These are phyloP conservation scores for Incumbomyces lentus DNA, from an alignment of 2,329 filamentous ascomycete genomes.

Conservation along the genomic window DNA sequence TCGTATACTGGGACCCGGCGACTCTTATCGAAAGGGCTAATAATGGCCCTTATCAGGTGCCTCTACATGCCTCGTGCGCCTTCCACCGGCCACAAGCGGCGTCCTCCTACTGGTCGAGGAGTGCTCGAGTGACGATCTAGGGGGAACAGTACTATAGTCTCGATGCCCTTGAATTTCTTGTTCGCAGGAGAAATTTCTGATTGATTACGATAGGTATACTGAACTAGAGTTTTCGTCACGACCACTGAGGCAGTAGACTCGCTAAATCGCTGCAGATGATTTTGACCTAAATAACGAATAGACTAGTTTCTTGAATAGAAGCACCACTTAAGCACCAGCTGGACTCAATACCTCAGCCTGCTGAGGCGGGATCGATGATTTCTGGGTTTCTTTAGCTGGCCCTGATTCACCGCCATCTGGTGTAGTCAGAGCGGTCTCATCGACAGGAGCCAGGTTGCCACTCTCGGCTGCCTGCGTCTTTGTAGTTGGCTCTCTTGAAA, in stretches of 20 bases:
- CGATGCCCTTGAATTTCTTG: too few relatives aligned
- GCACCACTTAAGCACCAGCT: neutral
- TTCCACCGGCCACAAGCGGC: too few relatives aligned
- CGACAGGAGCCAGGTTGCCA: neutral
- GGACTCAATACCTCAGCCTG: constrained; percentile 4
- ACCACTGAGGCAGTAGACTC: constrained; percentile 2
- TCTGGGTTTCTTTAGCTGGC: neutral
- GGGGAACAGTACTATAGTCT: too few relatives aligned
- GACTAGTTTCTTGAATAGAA: neutral
- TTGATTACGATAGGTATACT: constrained; percentile 1
- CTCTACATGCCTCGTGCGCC: too few relatives aligned
- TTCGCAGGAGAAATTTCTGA: neutral
- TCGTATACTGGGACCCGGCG: too few relatives aligned
- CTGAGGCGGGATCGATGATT: neutral
- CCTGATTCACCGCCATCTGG: neutral
- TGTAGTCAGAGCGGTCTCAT: neutral
- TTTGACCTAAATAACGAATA: neutral
- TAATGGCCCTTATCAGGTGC: too few relatives aligned
- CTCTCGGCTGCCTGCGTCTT: neutral
- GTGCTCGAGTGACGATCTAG: too few relatives aligned
- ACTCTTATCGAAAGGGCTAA: too few relatives aligned
- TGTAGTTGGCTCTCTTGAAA: neutral
- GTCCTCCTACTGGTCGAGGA: too few relatives aligned
- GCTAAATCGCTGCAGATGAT: constrained; percentile 7
- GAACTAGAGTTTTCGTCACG: neutral